Conservation (phyloP, 2,329 filamentous ascomycete species). For the Aureobasidium zeae region DNA sequence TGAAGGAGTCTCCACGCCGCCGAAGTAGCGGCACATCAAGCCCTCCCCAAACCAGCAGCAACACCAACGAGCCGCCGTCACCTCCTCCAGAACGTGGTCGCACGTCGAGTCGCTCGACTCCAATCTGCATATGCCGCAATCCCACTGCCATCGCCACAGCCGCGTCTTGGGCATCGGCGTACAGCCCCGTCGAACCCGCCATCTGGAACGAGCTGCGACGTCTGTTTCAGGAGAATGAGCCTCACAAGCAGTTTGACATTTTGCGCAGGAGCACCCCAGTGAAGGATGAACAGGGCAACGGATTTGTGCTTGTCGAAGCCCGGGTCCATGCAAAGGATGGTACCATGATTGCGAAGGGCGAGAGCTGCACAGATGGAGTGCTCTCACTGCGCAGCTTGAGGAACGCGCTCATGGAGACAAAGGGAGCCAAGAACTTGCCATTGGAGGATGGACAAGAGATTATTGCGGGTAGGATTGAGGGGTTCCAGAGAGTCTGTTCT, state of each 20-base stretch:
- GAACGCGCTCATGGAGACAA: slow-evolving; percentile 1
- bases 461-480: slow-evolving; percentile 1
- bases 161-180: not conserved
- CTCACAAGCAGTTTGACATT: not conserved
- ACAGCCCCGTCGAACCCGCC: slow-evolving; percentile 1
- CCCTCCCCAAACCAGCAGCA: not conserved
- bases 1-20: slow-evolving; percentile 2
- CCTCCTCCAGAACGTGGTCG: not conserved
- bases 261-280: not conserved
- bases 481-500: slow-evolving; percentile 2
- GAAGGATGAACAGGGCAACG: not conserved
- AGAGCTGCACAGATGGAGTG: slow-evolving; percentile 1
- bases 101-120: not conserved
- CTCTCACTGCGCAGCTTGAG: not conserved
- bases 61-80: not conserved
- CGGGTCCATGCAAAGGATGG: slow-evolving; percentile 4
- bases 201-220: slow-evolving; percentile 6
- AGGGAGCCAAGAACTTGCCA: not conserved
- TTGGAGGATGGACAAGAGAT: not conserved
- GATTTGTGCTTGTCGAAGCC: not conserved
- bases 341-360: not conserved
- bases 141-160: not conserved
- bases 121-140: slow-evolving; percentile 1
- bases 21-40: not conserved
- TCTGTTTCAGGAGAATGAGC: not conserved